Conservation (phyloP, 352 stramenopile species). For the Hyaloperonospora arabidopsidis region DNA sequence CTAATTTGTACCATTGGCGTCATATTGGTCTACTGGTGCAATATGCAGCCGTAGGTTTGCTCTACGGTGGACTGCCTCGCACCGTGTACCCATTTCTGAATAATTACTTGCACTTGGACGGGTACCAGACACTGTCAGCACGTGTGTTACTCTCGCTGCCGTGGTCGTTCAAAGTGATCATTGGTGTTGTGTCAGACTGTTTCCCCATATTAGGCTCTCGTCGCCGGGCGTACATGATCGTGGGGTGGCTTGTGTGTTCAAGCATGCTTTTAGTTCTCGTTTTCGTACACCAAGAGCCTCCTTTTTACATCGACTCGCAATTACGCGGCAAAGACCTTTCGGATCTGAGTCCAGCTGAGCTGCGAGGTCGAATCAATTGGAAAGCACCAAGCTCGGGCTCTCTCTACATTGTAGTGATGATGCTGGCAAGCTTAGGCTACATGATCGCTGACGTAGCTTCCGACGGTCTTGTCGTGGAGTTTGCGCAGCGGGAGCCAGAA, state of each 20-base stretch:
- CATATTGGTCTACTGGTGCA: slow-evolving; percentile 60
- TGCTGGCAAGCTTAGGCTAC: slow-evolving; percentile 31
- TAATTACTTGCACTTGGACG: slow-evolving; percentile 65
- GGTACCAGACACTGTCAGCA: slow-evolving; percentile 55
- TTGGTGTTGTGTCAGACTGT: slow-evolving; percentile 54
- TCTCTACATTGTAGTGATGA: slow-evolving; percentile 34
- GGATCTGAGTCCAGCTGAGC: slow-evolving; percentile 27
- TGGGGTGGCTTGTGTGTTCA: slow-evolving; percentile 51
- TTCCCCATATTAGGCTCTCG: slow-evolving; percentile 56
- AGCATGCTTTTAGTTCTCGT: slow-evolving; percentile 47
- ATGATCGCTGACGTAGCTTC: slow-evolving; percentile 33
- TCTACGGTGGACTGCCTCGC: slow-evolving; percentile 50
- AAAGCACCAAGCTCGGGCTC: slow-evolving; percentile 22
- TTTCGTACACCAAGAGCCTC: slow-evolving; percentile 30
- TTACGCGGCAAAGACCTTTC: slow-evolving; percentile 40
- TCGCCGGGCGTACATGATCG: slow-evolving; percentile 60
- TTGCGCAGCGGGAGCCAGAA: slow-evolving; percentile 41
- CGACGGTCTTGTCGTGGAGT: slow-evolving; percentile 42
- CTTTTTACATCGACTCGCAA: slow-evolving; percentile 48
- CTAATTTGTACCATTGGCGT: slow-evolving; percentile 42
- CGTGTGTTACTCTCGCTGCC: slow-evolving; percentile 47
- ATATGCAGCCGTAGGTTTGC: slow-evolving; percentile 55
- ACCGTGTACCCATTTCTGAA: slow-evolving; percentile 69
- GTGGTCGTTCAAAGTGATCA: slow-evolving; percentile 64
- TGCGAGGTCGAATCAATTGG: slow-evolving; percentile 24